A percentile compares a stretch with the other conserved stretches of the same genome.
Conservation (phyloP, 2,329 filamentous ascomycete species). For the Mollisiaceae sp. region DNA sequence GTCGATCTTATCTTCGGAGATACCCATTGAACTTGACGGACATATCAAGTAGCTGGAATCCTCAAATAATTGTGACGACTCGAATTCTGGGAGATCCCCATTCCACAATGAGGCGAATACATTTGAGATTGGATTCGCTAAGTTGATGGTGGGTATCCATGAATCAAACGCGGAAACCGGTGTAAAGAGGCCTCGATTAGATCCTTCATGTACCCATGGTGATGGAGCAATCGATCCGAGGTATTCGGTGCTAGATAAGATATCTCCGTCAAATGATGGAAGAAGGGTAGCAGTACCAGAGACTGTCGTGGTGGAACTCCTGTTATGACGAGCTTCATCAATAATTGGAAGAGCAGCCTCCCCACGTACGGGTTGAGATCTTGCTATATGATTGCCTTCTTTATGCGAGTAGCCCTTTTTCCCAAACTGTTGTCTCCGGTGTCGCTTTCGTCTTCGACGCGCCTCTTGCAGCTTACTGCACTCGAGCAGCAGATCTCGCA, state of each 20-base stretch:
- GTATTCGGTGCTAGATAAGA: not conserved
- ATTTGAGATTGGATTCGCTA: not conserved
- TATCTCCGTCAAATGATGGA: not conserved
- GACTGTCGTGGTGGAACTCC: not conserved
- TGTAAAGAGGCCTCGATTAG: not conserved
- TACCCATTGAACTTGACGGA: too few species aligned
- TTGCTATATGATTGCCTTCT: not conserved
- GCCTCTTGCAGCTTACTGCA: not conserved
- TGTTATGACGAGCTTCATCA: not conserved
- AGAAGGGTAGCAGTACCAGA: not conserved
- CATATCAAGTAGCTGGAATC: too few species aligned
- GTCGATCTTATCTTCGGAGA: too few species aligned
- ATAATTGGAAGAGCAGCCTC: not conserved
- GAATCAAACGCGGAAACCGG: not conserved
- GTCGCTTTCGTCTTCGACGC: not conserved
- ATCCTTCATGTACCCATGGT: not conserved
- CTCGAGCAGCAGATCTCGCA: constrained; percentile 1
- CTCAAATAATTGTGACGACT: not conserved
- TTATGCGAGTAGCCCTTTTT: not conserved
- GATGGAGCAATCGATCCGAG: not conserved
- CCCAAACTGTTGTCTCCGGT: not conserved
- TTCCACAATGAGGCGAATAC: not conserved
- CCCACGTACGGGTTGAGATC: not conserved
- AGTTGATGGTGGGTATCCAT: not conserved
- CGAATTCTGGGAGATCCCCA: not conserved